Conservation (phyloP, 768 basidiomycete species). For the Rhodotorula sphaerocarpa region DNA sequence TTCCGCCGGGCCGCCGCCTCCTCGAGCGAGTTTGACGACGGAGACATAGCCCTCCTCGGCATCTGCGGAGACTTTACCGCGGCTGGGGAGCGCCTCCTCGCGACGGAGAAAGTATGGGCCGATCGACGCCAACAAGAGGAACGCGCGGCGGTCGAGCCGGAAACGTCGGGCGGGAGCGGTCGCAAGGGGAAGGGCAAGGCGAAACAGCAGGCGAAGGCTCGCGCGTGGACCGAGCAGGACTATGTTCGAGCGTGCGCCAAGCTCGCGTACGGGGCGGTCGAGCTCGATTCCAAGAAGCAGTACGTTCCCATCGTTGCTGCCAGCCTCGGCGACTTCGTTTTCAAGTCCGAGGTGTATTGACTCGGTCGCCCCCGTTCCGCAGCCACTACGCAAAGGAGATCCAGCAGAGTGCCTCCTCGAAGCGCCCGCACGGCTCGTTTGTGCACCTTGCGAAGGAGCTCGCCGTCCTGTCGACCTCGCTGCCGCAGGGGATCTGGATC, state of each 20-base stretch:
- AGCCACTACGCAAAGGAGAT: constrained; percentile 45
- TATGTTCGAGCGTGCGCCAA: constrained; percentile 50
- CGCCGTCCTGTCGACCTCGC: constrained; percentile 53
- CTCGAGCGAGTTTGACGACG: constrained; percentile 35
- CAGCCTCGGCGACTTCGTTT: not conserved
- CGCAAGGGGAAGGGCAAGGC: constrained; percentile 12
- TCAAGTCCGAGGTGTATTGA: not conserved
- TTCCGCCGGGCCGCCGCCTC: constrained; percentile 49
- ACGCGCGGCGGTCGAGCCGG: constrained; percentile 30
- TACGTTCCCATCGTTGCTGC: constrained; percentile 2
- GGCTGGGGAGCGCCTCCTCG: constrained; percentile 45
- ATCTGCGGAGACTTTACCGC: constrained; percentile 48
- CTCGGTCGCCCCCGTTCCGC: not conserved
- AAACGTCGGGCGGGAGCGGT: no score
- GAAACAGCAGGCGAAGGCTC: constrained; percentile 38
- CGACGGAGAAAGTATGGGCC: constrained; percentile 1
- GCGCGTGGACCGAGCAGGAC: constrained; percentile 44
- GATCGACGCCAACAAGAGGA: not conserved
- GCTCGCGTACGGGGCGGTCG: constrained; percentile 50
- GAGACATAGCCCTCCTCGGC: constrained; percentile 20
- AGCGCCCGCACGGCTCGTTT: constrained; percentile 46
- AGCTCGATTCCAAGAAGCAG: not conserved
- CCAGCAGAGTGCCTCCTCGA: constrained; percentile 44
- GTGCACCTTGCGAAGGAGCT: constrained; percentile 55
- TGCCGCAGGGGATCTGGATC: constrained; percentile 52